These are phyloP conservation scores for Pseudozyma sp. DNA, from an alignment of 1,284 basidiomycete species.

Conservation along the genomic window DNA sequence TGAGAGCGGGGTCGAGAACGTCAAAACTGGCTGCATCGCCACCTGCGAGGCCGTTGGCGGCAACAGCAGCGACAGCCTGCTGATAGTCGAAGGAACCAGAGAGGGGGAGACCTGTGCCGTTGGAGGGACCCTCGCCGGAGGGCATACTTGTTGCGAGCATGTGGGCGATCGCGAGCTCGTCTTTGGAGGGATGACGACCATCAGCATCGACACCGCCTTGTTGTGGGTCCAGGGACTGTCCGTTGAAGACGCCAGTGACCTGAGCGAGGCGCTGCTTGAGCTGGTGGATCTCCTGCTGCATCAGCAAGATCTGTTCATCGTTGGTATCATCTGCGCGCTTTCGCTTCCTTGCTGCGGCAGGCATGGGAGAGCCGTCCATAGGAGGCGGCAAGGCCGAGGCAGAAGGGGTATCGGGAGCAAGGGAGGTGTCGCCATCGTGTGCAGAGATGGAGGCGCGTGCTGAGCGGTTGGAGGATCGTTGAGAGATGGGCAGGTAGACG, in stretches of 20 bases:
- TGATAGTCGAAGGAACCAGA: conserved; percentile 40
- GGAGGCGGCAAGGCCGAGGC: conserved; percentile 17
- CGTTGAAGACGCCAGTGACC: conserved; percentile 44
- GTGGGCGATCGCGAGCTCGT: conserved; percentile 60
- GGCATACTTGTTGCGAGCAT: conserved; percentile 62
- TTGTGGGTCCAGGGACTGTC: conserved; percentile 25
- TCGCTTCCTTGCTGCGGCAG: conserved; percentile 43
- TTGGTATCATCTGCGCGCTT: conserved; percentile 40
- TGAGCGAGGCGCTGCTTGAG: conserved; percentile 49
- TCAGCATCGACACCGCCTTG: conserved; percentile 26
- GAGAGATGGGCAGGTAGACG: conserved; percentile 49
- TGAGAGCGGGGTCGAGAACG: conserved; percentile 49
- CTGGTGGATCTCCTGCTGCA: conserved; percentile 48
- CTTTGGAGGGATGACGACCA: conserved; percentile 48
- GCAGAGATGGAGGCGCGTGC: conserved; percentile 27
- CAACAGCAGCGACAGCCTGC: conserved; percentile 40
- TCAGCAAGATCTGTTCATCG: conserved; percentile 35
- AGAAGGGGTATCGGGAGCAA: conserved; percentile 25
- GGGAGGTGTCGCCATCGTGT: conserved; percentile 25
- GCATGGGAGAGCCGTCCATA: conserved; percentile 40
- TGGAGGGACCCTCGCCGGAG: conserved; percentile 49
- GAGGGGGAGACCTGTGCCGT: conserved; percentile 17
- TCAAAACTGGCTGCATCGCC: conserved; percentile 24
- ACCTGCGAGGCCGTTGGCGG: conserved; percentile 29
- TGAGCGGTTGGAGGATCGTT: conserved; percentile 39